Evolutionary conservation across 345 rosid genomes (phyloP).

Genomic region (Lagerstroemia speciosa): DNA sequence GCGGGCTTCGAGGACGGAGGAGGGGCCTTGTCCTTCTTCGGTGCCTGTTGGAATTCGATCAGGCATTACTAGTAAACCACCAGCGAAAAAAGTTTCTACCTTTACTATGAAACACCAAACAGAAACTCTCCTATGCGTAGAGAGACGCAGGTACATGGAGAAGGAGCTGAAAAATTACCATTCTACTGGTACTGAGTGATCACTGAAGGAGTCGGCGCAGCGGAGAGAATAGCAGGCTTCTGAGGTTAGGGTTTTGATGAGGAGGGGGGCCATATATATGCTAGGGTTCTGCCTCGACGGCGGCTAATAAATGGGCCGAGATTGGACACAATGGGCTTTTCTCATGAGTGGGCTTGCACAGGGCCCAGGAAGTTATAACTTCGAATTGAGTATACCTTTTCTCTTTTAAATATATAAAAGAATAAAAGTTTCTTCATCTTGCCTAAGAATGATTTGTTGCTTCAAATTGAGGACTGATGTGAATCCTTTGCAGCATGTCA

Average conservation of each 20-base stretch:
- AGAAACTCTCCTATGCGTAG: neutral
- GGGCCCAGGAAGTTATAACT: neutral
- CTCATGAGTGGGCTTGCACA: neutral
- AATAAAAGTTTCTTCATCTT: too few species aligned
- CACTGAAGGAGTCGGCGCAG: neutral
- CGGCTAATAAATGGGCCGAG: neutral
- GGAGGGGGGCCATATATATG: neutral
- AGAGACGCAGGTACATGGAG: neutral
- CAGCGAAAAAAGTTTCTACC: neutral
- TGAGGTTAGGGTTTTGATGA: neutral
- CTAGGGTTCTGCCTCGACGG: neutral
- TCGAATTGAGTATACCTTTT: too few species aligned
- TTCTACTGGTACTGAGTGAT: neutral
- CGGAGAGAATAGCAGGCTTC: neutral
- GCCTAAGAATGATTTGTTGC: too few species aligned
- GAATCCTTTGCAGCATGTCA: too few species aligned
- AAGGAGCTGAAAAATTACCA: neutral
- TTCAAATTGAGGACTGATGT: too few species aligned
- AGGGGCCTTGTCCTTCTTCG: conserved; percentile 68
- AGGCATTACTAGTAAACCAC: neutral
- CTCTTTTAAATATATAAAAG: too few species aligned
- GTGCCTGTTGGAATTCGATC: conserved; percentile 30
- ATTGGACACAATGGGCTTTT: neutral
- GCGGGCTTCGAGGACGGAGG: conserved; percentile 71
- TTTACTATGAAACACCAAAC: neutral